Evolutionary conservation across 148 eudicot genomes (phyloP), one percentile per base, ranked within the genome.

Genomic region (Heliamphora exappendiculata): DNA sequence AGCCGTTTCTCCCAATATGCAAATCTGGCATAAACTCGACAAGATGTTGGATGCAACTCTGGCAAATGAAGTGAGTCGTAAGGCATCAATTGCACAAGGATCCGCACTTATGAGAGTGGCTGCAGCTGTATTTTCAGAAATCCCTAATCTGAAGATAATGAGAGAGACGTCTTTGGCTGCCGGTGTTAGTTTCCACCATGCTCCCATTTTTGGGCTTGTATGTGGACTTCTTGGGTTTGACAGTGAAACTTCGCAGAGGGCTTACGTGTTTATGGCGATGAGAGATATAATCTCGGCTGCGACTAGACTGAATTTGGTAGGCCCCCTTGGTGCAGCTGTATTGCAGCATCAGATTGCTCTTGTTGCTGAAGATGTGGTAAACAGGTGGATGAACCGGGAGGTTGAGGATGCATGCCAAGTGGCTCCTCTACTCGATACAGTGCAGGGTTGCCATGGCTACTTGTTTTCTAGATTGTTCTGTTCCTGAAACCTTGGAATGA

Each of bases 261-360:
- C 93, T 19, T 94, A 84, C 82, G 42, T 94, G 89, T 94, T 90
- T 66, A 59, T 86, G 20, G 88, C 97, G 0, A 75, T 89, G 78
- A 85, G 98, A 80, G 98, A 94, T 74, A 69, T 94, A 10, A 79
- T 94, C 63, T 94, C 98, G 5, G 95, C 98, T 80, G 97, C 98
- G 5, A 92, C 97, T 1, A 87, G 98, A 83, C 82, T 94, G 19
- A 94, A 92, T 72, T 70, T 94, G 83, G 86, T 94, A 1, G 98
- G 98, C 37, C 98, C 98, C 16, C 72, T 89, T 12, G 97, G 88
- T 45, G 98, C 89, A 7, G 96, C 97, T 2, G 79, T 87, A 37
- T 65, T 94, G 80, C 98, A 94, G 77, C 98, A 90, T 75, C 88
- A 76, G 76, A 67, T 92, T 44, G 84, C 89, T 41, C n/a, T 64